Conservation (phyloP, 495 filamentous ascomycete genomes). For the Coniosporium apollinis region DNA sequence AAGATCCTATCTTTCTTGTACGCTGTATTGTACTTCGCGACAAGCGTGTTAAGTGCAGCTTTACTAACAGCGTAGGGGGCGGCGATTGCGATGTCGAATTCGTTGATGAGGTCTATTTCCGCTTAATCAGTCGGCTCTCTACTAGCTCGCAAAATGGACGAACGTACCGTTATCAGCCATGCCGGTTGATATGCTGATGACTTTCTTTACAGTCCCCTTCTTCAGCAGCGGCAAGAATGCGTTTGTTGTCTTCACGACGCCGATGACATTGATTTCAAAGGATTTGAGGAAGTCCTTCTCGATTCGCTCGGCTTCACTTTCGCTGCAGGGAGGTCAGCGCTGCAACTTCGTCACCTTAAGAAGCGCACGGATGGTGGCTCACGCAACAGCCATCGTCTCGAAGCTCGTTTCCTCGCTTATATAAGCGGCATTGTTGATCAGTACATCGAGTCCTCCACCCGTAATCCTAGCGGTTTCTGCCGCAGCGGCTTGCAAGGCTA, state of each 20-base stretch:
- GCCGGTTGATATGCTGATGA: constrained; percentile 13
- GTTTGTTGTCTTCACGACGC: constrained; percentile 13
- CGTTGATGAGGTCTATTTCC: constrained; percentile 7
- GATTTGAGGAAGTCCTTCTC: constrained; percentile 8
- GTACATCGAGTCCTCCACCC: constrained; percentile 10
- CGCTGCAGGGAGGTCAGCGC: not conserved
- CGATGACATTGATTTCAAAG: constrained; percentile 13
- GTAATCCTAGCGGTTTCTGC: constrained; percentile 7
- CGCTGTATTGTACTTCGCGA: constrained; percentile 13
- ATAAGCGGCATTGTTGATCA: constrained; percentile 17
- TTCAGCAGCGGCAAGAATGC: constrained; percentile 16
- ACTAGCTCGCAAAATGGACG: constrained; percentile 1
- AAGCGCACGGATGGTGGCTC: not conserved
- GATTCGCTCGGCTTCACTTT: constrained; percentile 4
- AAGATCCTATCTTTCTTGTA: constrained; percentile 9
- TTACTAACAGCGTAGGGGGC: constrained; percentile 14
- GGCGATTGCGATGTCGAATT: constrained; percentile 4
- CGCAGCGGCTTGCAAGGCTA: constrained; percentile 10
- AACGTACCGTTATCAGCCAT: constrained; percentile 8
- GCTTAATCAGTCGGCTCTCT: not conserved
- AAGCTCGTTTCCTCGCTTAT: constrained; percentile 2
- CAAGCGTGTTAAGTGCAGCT: constrained; percentile 12
- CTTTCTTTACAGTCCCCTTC: constrained; percentile 10
- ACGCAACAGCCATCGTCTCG: constrained; percentile 5
- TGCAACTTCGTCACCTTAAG: not conserved